phyloP scores from a whole-genome alignment of 1,284 basidiomycete species.

The Puccinia triticina region DNA sequence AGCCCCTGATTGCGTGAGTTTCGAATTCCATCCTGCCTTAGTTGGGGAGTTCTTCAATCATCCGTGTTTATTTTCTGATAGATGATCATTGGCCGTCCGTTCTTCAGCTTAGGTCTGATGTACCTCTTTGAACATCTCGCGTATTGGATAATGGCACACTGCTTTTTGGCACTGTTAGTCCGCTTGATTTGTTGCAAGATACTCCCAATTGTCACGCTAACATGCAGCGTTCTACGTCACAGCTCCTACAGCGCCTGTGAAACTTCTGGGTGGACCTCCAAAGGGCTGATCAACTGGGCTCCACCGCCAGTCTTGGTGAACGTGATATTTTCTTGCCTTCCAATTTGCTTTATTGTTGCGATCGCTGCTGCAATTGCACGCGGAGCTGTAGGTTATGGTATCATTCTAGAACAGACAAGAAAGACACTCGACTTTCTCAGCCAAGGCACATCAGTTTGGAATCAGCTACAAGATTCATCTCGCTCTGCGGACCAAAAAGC shows the following conservation, averaged over 20 bases:
- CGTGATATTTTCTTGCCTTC: not conserved
- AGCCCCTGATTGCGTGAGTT: conserved; percentile 8
- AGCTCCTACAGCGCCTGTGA: not conserved
- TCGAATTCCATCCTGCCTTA: not conserved
- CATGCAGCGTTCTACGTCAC: not conserved
- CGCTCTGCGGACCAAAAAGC: not conserved
- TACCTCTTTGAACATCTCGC: not conserved
- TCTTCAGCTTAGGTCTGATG: not conserved
- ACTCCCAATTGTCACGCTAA: not conserved
- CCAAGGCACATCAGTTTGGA: not conserved
- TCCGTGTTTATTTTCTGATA: not conserved
- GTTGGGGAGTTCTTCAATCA: not conserved
- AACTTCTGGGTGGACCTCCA: not conserved
- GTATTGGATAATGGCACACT: conserved; percentile 2
- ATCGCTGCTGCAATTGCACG: not conserved
- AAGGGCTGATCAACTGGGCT: not conserved
- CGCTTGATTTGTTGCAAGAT: not conserved
- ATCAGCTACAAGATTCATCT: not conserved
- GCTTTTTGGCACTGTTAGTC: not conserved
- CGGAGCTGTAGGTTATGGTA: not conserved
- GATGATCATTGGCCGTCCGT: not conserved
- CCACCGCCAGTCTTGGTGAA: not conserved
- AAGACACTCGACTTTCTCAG: not conserved
- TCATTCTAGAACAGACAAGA: not conserved
- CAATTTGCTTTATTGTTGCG: not conserved